phyloP scores from a whole-genome alignment of 176 grass and related monocot species.

The Stipa capillata region DNA sequence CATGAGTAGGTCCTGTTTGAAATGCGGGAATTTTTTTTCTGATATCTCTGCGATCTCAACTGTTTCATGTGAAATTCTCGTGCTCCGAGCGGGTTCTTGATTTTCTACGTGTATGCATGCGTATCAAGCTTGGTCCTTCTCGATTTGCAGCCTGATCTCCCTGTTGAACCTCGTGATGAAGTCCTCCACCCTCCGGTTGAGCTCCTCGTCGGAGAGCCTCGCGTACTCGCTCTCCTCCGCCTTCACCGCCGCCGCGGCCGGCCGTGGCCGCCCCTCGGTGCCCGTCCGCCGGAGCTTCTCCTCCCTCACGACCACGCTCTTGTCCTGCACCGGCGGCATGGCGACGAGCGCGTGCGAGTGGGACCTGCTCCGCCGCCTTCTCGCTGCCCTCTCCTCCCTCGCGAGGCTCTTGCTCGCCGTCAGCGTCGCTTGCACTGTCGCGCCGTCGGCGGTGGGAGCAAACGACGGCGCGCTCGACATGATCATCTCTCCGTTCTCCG shows the following conservation, averaged over 20 bases:
- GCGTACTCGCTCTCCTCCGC: conserved; percentile 45
- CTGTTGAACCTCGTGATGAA: conserved; percentile 87
- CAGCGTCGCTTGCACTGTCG: background rate
- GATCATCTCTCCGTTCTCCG: background rate
- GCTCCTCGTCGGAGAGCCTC: conserved; percentile 77
- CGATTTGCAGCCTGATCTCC: conserved; percentile 68
- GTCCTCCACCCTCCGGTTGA: conserved; percentile 76
- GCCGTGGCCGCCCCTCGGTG: conserved; percentile 7
- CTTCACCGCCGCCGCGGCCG: too few relatives aligned
- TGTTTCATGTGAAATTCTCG: background rate
- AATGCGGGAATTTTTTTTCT: background rate
- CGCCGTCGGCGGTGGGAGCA: too few relatives aligned
- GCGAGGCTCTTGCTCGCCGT: conserved; percentile 16
- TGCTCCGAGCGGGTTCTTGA: background rate
- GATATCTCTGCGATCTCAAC: too few relatives aligned
- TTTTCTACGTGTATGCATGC: too few relatives aligned
- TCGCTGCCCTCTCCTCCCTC: background rate
- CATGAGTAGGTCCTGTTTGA: background rate
- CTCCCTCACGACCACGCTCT: conserved; percentile 34
- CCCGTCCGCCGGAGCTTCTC: conserved; percentile 34
- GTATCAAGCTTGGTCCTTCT: conserved; percentile 42
- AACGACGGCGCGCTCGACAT: background rate
- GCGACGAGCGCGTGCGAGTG: conserved; percentile 17
- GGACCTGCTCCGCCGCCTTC: conserved; percentile 23
- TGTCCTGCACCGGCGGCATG: conserved; percentile 26